Evolutionary conservation across 2,329 filamentous ascomycete species (phyloP), one percentile per base, ranked within the genome.

Genomic region (Ophiocordyceps camponoti-saundersi): DNA sequence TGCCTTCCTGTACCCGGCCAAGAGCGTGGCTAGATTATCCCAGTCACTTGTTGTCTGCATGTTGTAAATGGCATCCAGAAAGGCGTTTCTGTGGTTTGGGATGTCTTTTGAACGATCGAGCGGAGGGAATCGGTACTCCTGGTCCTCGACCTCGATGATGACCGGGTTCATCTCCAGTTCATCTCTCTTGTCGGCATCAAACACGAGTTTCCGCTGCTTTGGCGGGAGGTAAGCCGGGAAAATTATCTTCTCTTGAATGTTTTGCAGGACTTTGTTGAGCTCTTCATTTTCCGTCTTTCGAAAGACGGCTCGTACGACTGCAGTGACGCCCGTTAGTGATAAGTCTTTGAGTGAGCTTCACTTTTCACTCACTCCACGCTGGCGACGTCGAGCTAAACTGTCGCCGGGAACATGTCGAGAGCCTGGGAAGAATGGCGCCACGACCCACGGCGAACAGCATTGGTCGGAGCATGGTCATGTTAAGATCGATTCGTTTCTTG

Each of bases 221-320:
- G 57, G 48, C 21, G 70, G 66, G 26, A 85, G 72, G 57, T 78
- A 73, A 30, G 69, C 62, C n/a, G 79, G 79, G 41, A 83, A 62
- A 57, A 83, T 73, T 59, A 80, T 69, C 53, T 73, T 72, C 43
- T 69, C 62, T 52, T 79, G 75, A 56, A 82, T 69, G 21, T 55
- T 60, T 40, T 61, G 58, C 50, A 84, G 71, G 30, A 70, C 56
- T 13, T 59, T 48, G 57, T 80, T 71, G 49, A 84, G 69, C 47
- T 75, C 65, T 21, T 65, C 52, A 42, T 72, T 71, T 15, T 72
- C 73, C 5, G 74, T 71, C 46, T 67, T 64, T 8, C 63, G 58
- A 56, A 80, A 80, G 48, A 71, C 59, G 50, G 58, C 57, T 46
- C 56, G 57, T 47, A 65, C 53, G 43, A 53, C 63, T 66, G 45